Conservation (phyloP, 176 grass and related monocot genomes). For the Cymbopogon citratus region DNA sequence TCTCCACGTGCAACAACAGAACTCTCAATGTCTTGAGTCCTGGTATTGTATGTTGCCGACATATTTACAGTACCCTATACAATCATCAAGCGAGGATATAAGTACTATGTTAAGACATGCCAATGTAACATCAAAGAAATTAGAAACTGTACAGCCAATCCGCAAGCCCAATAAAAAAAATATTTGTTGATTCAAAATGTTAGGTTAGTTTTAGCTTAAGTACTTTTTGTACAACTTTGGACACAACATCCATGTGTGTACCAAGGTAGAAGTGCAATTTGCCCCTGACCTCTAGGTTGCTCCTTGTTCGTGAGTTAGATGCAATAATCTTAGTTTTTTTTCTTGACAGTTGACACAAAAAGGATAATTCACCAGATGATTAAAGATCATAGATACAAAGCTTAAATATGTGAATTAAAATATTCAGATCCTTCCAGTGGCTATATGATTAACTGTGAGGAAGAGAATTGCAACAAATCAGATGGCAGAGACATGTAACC, state of each 20-base stretch:
- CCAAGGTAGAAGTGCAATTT: neutral
- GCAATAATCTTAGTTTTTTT: neutral
- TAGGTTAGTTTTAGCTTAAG: neutral
- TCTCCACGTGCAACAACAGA: conserved; percentile 88
- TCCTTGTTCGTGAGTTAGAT: neutral
- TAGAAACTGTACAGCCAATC: neutral
- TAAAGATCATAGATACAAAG: neutral
- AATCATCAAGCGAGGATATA: conserved; percentile 22
- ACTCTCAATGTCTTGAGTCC: conserved; percentile 69
- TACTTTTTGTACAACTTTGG: neutral
- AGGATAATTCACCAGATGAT: neutral
- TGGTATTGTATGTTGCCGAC: conserved; percentile 64
- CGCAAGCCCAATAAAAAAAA: neutral
- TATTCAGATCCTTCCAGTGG: neutral
- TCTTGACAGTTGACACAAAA: neutral
- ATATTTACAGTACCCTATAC: conserved; percentile 83
- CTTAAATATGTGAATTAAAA: neutral
- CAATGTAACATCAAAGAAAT: neutral
- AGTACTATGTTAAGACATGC: neutral
- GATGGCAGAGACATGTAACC: neutral
- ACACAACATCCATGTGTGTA: neutral
- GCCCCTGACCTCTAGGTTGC: neutral
- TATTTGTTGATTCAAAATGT: neutral
- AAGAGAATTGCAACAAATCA: neutral
- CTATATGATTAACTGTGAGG: neutral